phyloP scores from a whole-genome alignment of 805 yeast species.

The Sugiyamaella marilandica region DNA sequence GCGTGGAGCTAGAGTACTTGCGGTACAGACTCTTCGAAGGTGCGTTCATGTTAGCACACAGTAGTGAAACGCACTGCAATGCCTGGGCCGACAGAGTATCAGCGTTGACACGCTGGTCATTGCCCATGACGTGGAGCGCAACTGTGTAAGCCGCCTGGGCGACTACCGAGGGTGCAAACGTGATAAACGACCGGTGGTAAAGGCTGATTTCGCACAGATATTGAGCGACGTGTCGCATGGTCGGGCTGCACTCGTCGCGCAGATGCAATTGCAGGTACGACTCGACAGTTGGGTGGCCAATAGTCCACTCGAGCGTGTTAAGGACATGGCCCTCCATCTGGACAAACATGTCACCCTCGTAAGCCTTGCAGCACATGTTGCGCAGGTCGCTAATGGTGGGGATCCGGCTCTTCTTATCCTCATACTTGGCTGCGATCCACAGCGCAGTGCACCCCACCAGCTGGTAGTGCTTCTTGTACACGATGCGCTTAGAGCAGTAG shows the following conservation, averaged over 20 bases:
- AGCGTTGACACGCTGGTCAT: slow-evolving; percentile 11
- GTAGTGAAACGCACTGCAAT: slow-evolving; percentile 30
- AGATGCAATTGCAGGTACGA: slow-evolving; percentile 37
- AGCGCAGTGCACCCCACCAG: slow-evolving; percentile 86
- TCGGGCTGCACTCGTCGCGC: slow-evolving; percentile 16
- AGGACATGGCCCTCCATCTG: slow-evolving; percentile 79
- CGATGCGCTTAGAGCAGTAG: slow-evolving; percentile 84
- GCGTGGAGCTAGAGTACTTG: slow-evolving; percentile 34
- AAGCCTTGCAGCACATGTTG: slow-evolving; percentile 62
- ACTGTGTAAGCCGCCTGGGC: slow-evolving; percentile 32
- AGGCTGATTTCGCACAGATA: slow-evolving; percentile 37
- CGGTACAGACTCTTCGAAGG: slow-evolving; percentile 36
- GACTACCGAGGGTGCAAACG: slow-evolving; percentile 30
- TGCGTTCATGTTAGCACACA: slow-evolving; percentile 33
- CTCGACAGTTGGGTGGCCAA: slow-evolving; percentile 57
- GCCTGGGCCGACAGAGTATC: slow-evolving; percentile 22
- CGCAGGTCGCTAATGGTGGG: slow-evolving; percentile 72
- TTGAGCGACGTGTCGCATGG: slow-evolving; percentile 29
- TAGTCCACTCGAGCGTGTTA: slow-evolving; percentile 65
- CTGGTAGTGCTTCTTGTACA: slow-evolving; percentile 80
- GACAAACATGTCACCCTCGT: slow-evolving; percentile 55
- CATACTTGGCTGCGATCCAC: slow-evolving; percentile 85
- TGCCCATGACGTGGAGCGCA: slow-evolving; percentile 23
- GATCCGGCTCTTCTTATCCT: slow-evolving; percentile 67
- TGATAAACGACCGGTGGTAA: slow-evolving; percentile 31